Evolutionary conservation across 2,329 filamentous ascomycete genomes (phyloP).

Genomic region (Cadophora sp.): DNA sequence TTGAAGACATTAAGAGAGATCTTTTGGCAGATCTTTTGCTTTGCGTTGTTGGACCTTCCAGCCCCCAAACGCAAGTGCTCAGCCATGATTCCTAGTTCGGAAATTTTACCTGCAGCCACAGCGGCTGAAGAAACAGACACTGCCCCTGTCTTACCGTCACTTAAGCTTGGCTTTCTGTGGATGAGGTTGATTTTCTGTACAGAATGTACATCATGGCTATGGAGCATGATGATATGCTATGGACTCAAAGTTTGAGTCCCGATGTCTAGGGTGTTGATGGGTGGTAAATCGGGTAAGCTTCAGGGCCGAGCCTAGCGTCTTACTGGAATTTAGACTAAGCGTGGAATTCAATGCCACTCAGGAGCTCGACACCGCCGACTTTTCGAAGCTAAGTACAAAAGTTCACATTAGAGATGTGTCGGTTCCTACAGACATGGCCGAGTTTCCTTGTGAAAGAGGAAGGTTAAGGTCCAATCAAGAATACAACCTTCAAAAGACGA

Average conservation of each 20-base stretch:
- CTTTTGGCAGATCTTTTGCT: constrained; percentile 8
- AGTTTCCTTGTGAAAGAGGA: too few relatives aligned
- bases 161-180: neutral
- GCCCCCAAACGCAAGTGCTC: constrained; percentile 22
- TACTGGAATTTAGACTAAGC: neutral
- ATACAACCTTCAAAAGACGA: too few relatives aligned
- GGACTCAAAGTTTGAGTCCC: neutral
- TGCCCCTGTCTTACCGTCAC: constrained; percentile 15
- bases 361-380: neutral
- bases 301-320: constrained; percentile 14
- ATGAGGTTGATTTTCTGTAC: constrained; percentile 1
- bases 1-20: constrained; percentile 4
- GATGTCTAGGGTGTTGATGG: neutral
- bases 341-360: neutral
- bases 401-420: too few relatives aligned
- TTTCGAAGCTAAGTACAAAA: neutral
- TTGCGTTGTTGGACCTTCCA: constrained; percentile 15
- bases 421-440: too few relatives aligned
- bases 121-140: constrained; percentile 22
- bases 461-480: too few relatives aligned
- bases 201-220: neutral
- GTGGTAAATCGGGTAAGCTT: constrained; percentile 5
- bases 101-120: constrained; percentile 22
- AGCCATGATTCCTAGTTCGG: constrained; percentile 20
- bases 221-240: neutral